A percentile compares a stretch with the other conserved stretches of the same genome.
Evolutionary conservation across 768 basidiomycete genomes (phyloP).

Genomic region (Amanita polypyramis): DNA sequence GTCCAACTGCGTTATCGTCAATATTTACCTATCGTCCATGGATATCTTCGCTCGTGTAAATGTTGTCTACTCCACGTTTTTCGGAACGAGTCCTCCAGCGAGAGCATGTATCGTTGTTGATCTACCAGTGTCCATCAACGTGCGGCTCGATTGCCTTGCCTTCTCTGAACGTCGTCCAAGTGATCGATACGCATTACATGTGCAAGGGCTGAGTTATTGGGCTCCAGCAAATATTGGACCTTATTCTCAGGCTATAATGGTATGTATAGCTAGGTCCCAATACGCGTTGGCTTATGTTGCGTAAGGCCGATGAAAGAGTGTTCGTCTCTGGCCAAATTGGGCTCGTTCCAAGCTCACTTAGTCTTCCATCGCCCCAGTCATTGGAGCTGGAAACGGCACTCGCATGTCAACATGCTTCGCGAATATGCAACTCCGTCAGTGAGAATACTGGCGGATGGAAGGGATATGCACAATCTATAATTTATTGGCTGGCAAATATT

Average conservation of each 20-base stretch:
- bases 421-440: conserved; percentile 53
- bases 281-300: conserved; percentile 1
- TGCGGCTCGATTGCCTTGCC: conserved; percentile 79
- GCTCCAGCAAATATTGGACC: conserved; percentile 99
- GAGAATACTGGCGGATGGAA: conserved; percentile 47
- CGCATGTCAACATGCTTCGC: conserved; percentile 67
- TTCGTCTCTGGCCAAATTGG: conserved; percentile 96
- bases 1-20: conserved; percentile 63
- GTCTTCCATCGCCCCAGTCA: conserved; percentile 50
- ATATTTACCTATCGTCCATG: conserved; percentile 76
- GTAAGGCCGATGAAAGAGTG: conserved; percentile 62
- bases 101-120: conserved; percentile 88
- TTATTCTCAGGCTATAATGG: conserved; percentile 88
- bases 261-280: conserved; percentile 26
- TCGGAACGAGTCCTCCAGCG: conserved; percentile 86
- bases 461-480: conserved; percentile 49
- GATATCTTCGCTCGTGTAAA: conserved; percentile 72
- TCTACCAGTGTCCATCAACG: conserved; percentile 42
- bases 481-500: conserved; percentile 59
- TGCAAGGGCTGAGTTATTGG: conserved; percentile 96
- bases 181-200: conserved; percentile 74
- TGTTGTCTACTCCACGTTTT: conserved; percentile 66
- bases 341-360: conserved; percentile 63
- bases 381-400: conserved; percentile 62
- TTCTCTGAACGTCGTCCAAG: conserved; percentile 28